Conservation (phyloP, 169 alveolate species). For the Cryptosporidium sp. region DNA sequence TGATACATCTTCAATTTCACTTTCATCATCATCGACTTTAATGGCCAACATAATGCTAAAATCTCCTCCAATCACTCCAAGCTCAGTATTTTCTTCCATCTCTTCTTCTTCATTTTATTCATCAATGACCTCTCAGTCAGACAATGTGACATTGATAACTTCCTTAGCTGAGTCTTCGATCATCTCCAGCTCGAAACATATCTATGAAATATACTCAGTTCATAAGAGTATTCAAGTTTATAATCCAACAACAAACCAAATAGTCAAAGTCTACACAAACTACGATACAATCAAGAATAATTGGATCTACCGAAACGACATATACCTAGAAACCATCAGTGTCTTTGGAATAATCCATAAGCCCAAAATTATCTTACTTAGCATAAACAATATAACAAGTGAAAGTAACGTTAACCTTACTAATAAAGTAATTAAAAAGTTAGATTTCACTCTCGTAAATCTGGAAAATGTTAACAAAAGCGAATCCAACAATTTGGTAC, state of each 20-base stretch:
- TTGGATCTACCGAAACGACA: conserved; percentile 49
- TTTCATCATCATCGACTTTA: conserved; percentile 1
- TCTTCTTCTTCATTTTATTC: conserved; percentile 61
- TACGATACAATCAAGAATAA: conserved; percentile 25
- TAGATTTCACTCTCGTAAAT: conserved; percentile 4
- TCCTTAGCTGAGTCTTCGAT: conserved; percentile 3
- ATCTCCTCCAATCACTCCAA: conserved; percentile 56
- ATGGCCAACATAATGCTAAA: neutral
- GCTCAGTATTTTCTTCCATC: conserved; percentile 36
- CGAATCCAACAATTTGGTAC: neutral
- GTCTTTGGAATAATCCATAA: conserved; percentile 41
- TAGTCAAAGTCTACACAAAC: neutral
- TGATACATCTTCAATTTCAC: conserved; percentile 1
- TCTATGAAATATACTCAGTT: conserved; percentile 11
- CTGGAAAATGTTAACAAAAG: neutral
- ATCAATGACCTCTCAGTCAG: conserved; percentile 27
- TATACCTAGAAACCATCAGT: conserved; percentile 17
- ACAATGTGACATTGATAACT: neutral
- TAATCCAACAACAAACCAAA: conserved; percentile 13
- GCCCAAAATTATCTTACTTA: conserved; percentile 21
- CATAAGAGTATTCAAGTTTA: conserved; percentile 13
- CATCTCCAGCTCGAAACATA: neutral
- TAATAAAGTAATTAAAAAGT: conserved; percentile 8
- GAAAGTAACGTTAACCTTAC: neutral
- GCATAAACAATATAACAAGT: conserved; percentile 15